These are phyloP conservation scores for Scenedesmus sp. DNA, from an alignment of 163 green algal species.

Conservation along the genomic window DNA sequence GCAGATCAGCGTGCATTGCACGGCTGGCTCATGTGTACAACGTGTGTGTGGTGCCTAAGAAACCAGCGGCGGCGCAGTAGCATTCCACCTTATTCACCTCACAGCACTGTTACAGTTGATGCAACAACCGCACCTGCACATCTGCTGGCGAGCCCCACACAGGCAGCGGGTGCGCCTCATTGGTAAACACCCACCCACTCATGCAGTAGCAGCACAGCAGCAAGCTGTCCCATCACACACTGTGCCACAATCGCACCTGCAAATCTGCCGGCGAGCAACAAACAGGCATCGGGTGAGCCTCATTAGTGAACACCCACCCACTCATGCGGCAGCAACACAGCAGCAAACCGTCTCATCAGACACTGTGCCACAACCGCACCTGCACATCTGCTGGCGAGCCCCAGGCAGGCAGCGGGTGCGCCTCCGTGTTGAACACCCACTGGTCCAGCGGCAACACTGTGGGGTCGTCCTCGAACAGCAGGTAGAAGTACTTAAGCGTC, in stretches of 20 bases:
- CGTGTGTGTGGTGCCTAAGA: not conserved
- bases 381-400: constrained; percentile 49
- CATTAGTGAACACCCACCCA: too few relatives aligned
- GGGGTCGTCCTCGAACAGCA: constrained; percentile 80
- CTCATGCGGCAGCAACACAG: not conserved
- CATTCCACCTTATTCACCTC: not conserved
- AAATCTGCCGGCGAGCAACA: not conserved
- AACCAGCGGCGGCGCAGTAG: not conserved
- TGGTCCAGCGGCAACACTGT: constrained; percentile 83
- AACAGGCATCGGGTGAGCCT: not conserved
- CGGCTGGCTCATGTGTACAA: not conserved
- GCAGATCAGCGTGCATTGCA: not conserved
- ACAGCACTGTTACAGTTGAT: too few relatives aligned
- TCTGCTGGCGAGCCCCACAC: not conserved
- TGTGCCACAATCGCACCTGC: too few relatives aligned
- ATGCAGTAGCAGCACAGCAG: not conserved
- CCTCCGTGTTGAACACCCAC: constrained; percentile 98
- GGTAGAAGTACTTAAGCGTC: constrained; percentile 97
- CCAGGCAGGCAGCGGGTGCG: constrained; percentile 85
- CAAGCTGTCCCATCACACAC: not conserved
- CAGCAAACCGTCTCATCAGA: not conserved
- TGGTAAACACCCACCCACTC: not conserved
- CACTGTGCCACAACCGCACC: not conserved
- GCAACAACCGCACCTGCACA: too few relatives aligned
- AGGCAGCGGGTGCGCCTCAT: not conserved